Evolutionary conservation across 2,329 filamentous ascomycete species (phyloP).

Genomic region (Uncinocarpus reesii): DNA sequence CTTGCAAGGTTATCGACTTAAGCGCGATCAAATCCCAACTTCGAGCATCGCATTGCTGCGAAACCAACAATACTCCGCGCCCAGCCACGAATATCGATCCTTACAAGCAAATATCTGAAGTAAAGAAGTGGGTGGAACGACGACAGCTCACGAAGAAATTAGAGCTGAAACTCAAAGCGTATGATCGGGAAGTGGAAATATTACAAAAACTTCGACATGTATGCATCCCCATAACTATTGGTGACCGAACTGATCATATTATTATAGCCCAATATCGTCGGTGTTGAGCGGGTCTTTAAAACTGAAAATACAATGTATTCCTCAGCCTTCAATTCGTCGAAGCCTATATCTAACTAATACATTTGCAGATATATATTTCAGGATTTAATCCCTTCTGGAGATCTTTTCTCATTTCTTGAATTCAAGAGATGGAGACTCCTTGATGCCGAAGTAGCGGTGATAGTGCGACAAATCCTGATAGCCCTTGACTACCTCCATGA

Average conservation of each 20-base stretch:
- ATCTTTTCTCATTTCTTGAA: constrained; percentile 51
- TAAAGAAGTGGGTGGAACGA: not conserved
- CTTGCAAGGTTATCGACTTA: constrained; percentile 39
- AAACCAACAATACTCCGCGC: not conserved
- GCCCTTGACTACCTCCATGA: constrained; percentile 50
- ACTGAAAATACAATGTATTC: constrained; percentile 43
- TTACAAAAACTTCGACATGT: constrained; percentile 46
- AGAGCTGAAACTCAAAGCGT: constrained; percentile 12
- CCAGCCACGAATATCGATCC: constrained; percentile 19
- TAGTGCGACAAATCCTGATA: constrained; percentile 47
- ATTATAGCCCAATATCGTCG: constrained; percentile 48
- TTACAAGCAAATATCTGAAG: constrained; percentile 2
- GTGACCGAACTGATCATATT: constrained; percentile 4
- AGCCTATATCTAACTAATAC: not conserved
- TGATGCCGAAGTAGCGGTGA: constrained; percentile 44
- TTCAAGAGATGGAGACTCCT: constrained; percentile 39
- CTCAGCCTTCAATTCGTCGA: not conserved
- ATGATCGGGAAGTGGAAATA: constrained; percentile 36
- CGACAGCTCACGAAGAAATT: constrained; percentile 4
- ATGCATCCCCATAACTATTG: constrained; percentile 16
- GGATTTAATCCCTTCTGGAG: constrained; percentile 50
- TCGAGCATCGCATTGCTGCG: constrained; percentile 9
- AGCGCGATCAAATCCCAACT: constrained; percentile 20
- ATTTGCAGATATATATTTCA: constrained; percentile 50
- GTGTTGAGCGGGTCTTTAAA: constrained; percentile 47